Evolutionary conservation across 768 basidiomycete genomes (phyloP), one percentile per base, ranked within the genome.

Genomic region (Myochromella boudieri): DNA sequence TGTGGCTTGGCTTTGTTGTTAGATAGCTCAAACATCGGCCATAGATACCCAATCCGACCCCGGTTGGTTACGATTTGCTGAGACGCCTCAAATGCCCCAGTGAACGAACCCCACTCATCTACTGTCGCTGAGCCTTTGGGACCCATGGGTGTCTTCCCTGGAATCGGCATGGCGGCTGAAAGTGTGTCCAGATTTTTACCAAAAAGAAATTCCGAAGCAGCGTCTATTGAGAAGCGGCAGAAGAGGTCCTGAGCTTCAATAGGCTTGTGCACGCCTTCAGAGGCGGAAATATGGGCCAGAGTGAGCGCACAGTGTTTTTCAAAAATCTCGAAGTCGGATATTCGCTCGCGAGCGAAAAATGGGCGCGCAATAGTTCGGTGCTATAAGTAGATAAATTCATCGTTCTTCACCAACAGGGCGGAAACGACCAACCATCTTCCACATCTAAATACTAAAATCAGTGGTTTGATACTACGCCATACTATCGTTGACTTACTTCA

Each of bases 191-290:
- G 55, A 57, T 81, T 83, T 44, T 72, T 68, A 6, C 85, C 86
- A 48, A 90, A 87, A 28, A 89, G 68, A 58, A 86, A 87, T 48
- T 86, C 84, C 5, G 84, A 84, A 1, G 85, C 82, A 0, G 84
- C 72, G 59, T 89, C 87, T 31, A 87, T 71, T 10, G 84, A 78
- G 60, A 87, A 85, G 7, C 85, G 78, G 14, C 78, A 64, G 54
- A 74, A 86, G 3, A 88, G 69, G 56, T 87, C 87, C 60, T 89
- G 83, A 1, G 76, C 78, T 49, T 87, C 85, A 55, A 76, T 74
- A 2, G 83, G 70, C 46, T 68, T 63, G 34, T 67, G 54, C 1
- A 64, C 51, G 14, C 66, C 51, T 17, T 71, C 64, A 12, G 72
- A 56, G 6, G 68, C 54, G 11, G 75, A 72, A n/a, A 85, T 57